phyloP scores from a whole-genome alignment of 2,329 filamentous ascomycete genomes.

The Bipolaris gigantea region DNA sequence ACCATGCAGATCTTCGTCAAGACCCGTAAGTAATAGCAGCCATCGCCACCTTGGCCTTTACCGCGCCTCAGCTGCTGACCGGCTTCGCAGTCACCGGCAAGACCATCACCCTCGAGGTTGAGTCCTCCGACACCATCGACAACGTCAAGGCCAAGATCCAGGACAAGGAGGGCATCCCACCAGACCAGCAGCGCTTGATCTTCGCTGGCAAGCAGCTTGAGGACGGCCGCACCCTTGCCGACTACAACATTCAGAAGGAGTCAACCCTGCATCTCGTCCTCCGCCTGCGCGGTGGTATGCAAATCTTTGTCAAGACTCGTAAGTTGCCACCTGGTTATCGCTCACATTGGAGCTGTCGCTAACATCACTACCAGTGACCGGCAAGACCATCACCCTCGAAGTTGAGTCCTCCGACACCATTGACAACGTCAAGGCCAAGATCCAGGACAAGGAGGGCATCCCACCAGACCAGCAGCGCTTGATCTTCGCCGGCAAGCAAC shows the following conservation, averaged over 20 bases:
- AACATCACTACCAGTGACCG: conserved; percentile 55
- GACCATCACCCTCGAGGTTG: conserved; percentile 69
- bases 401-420: conserved; percentile 80
- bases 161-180: conserved; percentile 96
- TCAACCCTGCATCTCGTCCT: conserved; percentile 75
- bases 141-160: conserved; percentile 98
- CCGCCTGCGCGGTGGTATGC: conserved; percentile 82
- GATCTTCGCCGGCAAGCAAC: conserved; percentile 96
- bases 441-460: conserved; percentile 97
- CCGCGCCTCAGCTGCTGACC: conserved; percentile 38
- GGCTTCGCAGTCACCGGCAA: conserved; percentile 61
- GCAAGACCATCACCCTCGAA: conserved; percentile 70
- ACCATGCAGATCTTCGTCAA: conserved; percentile 98
- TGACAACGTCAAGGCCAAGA: conserved; percentile 96
- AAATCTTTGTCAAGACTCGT: conserved; percentile 98
- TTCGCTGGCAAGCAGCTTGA: conserved; percentile 97
- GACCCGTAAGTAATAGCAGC: conserved; percentile 69
- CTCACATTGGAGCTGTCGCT: conserved; percentile 33
- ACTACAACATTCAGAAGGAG: conserved; percentile 94
- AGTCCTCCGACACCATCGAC: conserved; percentile 85
- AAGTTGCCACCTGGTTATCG: no score
- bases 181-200: conserved; percentile 94
- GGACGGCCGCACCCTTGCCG: conserved; percentile 85
- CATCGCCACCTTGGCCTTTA: conserved; percentile 22
- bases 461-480: conserved; percentile 95